Evolutionary conservation across 1,284 basidiomycete genomes (phyloP).

Genomic region (Trichosporon faecale): DNA sequence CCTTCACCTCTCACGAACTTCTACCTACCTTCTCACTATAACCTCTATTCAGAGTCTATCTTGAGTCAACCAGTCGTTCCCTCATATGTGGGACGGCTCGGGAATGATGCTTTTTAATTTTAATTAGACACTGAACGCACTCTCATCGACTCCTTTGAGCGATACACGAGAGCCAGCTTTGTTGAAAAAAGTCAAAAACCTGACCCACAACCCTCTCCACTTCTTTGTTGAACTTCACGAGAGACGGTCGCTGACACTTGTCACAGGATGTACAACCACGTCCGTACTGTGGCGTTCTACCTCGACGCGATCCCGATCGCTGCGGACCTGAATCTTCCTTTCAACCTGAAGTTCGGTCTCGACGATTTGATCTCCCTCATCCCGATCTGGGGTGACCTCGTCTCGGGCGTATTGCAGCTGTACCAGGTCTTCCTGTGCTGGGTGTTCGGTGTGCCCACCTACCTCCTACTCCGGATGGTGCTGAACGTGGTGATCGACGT

Average conservation of each 20-base stretch:
- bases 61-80: not conserved
- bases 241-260: not conserved
- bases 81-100: not conserved
- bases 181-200: not conserved
- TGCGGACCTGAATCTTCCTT: conserved; percentile 50
- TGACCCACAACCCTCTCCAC: not conserved
- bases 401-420: conserved; percentile 47
- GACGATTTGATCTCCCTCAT: conserved; percentile 53
- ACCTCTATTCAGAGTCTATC: not conserved
- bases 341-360: conserved; percentile 51
- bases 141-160: conserved; percentile 16
- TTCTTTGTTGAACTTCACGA: not conserved
- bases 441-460: conserved; percentile 43
- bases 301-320: conserved; percentile 51
- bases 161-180: not conserved
- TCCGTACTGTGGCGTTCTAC: conserved; percentile 50
- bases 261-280: conserved; percentile 49
- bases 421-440: conserved; percentile 51
- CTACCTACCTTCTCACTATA: conserved; percentile 15
- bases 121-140: conserved; percentile 11
- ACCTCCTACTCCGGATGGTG: conserved; percentile 46
- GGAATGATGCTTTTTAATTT: conserved; percentile 14
- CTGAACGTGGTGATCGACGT: conserved; percentile 46
- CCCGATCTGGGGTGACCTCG: conserved; percentile 51
- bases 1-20: not conserved